Base-by-base conservation (phyloP, 208 protist species). In the Vickermania ingenoplastis region DNA sequence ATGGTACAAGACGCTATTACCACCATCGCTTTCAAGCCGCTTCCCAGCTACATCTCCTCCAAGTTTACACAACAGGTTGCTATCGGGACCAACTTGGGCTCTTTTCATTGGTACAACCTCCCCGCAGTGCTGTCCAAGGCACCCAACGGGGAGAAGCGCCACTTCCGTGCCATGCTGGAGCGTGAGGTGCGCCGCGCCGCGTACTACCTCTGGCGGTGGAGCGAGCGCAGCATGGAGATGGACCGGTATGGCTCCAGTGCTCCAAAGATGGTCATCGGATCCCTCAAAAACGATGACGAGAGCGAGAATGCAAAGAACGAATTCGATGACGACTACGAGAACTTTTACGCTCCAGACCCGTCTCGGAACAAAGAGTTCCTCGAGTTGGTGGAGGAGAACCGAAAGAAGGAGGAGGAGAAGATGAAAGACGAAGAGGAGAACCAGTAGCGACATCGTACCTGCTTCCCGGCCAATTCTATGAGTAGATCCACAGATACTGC, bases 1-100 rank as follows among this genome's bases (percentile, higher is more conserved):
- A 71, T 97, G 25, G 78, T 91, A 26, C 89, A 95, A 70, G 83
- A 95, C 62, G 83, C 89, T 57, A 89, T 96, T 72, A 94, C 89
- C 14, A 69, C 75, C 49, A 73, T 97, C 48, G 49, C 75, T 49
- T 97, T 97, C 69, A 92, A 94, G 61, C 87, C 90, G 1, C 51
- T 85, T 21, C 80, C 84, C 2, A 45, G 59, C 50, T 65, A 71
- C 17, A 41, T 79, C 22, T 63, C 67, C 41, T 25, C 31, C 29
- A 57, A 69, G 30, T 89, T 80, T 63, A 70, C 79, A n/a, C 88
- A 97, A 67, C 84, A 92, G 51, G 61, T 95, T 22, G 74, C 82
- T 1, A 78, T 97, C 55, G 91, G 89, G 53, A 95, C 89, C 7
- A 77, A 71, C 52, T 65, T 93, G 13, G 91, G 86, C 29, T 84